These are phyloP conservation scores for Neurospora sp. DNA, from an alignment of 495 filamentous ascomycete species.

Conservation along the genomic window DNA sequence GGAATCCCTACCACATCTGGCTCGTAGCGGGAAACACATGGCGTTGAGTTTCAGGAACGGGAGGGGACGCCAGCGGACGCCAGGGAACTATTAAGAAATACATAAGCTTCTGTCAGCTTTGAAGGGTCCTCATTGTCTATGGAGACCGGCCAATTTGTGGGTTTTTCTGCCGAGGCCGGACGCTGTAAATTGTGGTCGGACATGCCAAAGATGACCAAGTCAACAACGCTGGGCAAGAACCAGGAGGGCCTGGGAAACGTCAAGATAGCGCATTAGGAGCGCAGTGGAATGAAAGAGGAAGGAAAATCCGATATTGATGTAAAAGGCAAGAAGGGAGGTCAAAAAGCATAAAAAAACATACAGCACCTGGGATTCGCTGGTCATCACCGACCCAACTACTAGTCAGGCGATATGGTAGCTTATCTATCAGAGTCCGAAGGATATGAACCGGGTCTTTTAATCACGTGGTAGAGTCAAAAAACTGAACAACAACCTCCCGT, in stretches of 20 bases:
- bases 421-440: too few species aligned
- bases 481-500: too few species aligned
- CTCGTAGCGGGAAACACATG: neutral
- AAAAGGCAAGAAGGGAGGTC: too few species aligned
- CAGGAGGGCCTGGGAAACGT: neutral
- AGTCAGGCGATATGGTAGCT: constrained; percentile 4
- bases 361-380: constrained; percentile 20
- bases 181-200: neutral
- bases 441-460: too few species aligned
- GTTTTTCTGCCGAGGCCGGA: neutral
- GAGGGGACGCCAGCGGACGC: neutral
- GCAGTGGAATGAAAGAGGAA: neutral
- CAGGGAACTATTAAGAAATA: neutral
- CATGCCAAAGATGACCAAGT: neutral
- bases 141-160: neutral
- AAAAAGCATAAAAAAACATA: constrained; percentile 7
- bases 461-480: too few species aligned
- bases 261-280: neutral
- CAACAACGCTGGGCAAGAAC: neutral
- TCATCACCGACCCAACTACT: constrained; percentile 44
- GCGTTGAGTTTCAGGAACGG: neutral
- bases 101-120: neutral
- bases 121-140: neutral
- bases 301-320: too few species aligned
- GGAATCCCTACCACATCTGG: neutral